Evolutionary conservation across 1,139 yeast species (phyloP).

Genomic region (Sugiyamaella sp.): DNA sequence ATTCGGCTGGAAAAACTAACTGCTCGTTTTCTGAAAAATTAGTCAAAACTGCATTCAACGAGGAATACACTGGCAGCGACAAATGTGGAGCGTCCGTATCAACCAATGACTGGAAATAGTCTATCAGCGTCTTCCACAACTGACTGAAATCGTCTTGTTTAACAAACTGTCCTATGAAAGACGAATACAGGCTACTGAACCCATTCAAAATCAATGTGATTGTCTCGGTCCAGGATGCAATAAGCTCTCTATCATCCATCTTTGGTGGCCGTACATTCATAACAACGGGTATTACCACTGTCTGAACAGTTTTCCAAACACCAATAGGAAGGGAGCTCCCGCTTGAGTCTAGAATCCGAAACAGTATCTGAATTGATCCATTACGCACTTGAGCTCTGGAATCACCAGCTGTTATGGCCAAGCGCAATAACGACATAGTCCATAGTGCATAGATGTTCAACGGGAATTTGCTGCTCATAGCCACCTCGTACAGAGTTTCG

Average conservation of each 20-base stretch:
- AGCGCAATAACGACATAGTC: constrained; percentile 61
- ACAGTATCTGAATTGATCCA: constrained; percentile 86
- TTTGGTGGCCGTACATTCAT: constrained; percentile 37
- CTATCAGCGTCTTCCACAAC: constrained; percentile 58
- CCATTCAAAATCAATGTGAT: constrained; percentile 62
- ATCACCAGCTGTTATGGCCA: constrained; percentile 67
- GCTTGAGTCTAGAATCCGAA: constrained; percentile 80
- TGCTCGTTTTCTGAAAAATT: constrained; percentile 35
- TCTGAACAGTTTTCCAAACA: constrained; percentile 45
- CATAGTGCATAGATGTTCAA: constrained; percentile 49
- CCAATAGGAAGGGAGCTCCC: constrained; percentile 53
- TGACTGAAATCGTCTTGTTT: constrained; percentile 33
- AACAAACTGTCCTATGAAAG: constrained; percentile 47
- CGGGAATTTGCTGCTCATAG: constrained; percentile 8
- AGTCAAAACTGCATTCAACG: constrained; percentile 53
- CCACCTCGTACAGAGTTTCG: constrained; percentile 23
- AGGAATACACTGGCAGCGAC: constrained; percentile 54
- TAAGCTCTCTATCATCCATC: background rate
- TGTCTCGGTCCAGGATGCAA: constrained; percentile 56
- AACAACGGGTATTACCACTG: constrained; percentile 42
- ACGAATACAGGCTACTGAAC: constrained; percentile 53
- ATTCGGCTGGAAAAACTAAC: constrained; percentile 39
- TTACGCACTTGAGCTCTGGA: constrained; percentile 78
- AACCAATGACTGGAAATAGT: constrained; percentile 50
- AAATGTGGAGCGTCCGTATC: constrained; percentile 51